Base-by-base conservation (phyloP, 2,329 filamentous ascomycete species). In the Aspergillus brasiliensis region DNA sequence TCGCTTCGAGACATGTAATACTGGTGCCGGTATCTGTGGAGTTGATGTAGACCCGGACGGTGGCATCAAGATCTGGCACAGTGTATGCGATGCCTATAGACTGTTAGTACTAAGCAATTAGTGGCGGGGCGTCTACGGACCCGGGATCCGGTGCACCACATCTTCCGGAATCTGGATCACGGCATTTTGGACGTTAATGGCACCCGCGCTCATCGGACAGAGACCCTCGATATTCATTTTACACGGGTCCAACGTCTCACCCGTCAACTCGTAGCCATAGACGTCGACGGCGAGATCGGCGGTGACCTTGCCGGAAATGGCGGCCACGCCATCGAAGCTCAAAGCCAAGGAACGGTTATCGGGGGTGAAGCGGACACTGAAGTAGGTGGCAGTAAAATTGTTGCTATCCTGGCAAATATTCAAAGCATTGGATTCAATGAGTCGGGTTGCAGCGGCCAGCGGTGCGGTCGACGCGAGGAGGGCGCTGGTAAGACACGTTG, bases 11-110 rank as follows among this genome's bases (percentile, higher is more conserved):
- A 75, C 93, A 97, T 57, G 93, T 92, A 55, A 96, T 85, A 68
- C 84, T 86, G 47, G 84, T 78, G 55, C 84, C 82, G 3, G 84
- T 86, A 21, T 84, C 80, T 5, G 85, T 88, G 66, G 85, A 82
- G 73, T 91, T 94, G 81, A 97, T 91, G 70, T 87, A 88, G 69
- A 97, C 86, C 69, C 85, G 87, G 54, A 96, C 90, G 55, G 86
- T 88, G 62, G 92, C 92, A 76, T 97, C 93, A 55, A 97, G 83
- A 81, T 97, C 94, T 51, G 93, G 93, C 42, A 97, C 90, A 51
- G 84, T 89, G 79, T 95, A 97, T 54, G 91, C 91, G 71, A 97
- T 94, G 54, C 86, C 83, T 83, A 23, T 7, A 19, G 6, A 21
- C 8, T n/a, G 52, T 55, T 21, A 55, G 37, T n/a, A 7, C n/a